Conservation (phyloP, 163 green algal species). For the Dunaliella salina region DNA sequence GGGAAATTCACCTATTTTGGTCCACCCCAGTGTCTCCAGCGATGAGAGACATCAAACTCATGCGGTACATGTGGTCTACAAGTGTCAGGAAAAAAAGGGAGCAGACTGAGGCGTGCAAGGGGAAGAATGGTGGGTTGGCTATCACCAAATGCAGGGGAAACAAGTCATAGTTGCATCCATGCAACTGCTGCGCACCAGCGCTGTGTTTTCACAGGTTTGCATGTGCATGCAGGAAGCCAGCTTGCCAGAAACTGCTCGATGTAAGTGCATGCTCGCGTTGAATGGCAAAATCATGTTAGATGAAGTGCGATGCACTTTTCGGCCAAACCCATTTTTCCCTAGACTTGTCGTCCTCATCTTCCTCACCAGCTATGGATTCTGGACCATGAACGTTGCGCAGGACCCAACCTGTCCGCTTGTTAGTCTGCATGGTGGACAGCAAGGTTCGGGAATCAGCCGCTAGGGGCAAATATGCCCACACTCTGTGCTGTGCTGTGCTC, state of each 20-base stretch:
- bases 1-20: conserved; percentile 23
- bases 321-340: not conserved
- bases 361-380: conserved; percentile 75
- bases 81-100: not conserved
- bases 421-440: conserved; percentile 26
- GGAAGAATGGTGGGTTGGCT: too few species aligned
- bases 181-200: not conserved
- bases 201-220: not conserved
- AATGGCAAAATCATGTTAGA: not conserved
- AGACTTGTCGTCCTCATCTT: not conserved
- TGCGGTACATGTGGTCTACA: conserved; percentile 85
- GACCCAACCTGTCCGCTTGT: conserved; percentile 79
- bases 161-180: too few species aligned
- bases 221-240: not conserved
- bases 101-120: too few species aligned
- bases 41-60: conserved; percentile 78
- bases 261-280: not conserved
- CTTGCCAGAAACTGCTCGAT: not conserved
- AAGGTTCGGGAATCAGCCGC: too few species aligned
- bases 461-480: too few species aligned
- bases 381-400: conserved; percentile 59
- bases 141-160: too few species aligned
- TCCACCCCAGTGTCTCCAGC: conserved; percentile 39
- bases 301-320: not conserved
- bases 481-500: too few species aligned